Base-by-base conservation (phyloP, 2,329 filamentous ascomycete genomes). In the Acrocalymma vagum region DNA sequence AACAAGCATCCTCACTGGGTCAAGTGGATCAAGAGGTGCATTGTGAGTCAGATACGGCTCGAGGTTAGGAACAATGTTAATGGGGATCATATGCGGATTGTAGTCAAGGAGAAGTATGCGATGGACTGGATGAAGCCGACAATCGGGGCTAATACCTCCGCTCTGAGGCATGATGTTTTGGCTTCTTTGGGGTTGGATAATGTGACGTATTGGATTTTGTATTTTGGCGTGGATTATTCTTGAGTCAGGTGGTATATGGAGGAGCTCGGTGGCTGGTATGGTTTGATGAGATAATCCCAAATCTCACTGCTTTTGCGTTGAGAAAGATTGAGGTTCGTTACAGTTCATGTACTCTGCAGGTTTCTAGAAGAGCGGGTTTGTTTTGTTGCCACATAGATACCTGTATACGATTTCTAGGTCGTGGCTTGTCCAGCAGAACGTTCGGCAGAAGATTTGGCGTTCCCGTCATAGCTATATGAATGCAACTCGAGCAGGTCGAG, bases 61-160 rank as follows among this genome's bases (percentile, higher is more conserved):
- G 3, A 24, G 10, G 5, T 10, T 15, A 13, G 8, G 13, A 6
- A 17, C 10, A 14, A 11, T 35, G 9, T 22, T 10, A 10, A 10
- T 3, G 17, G 9, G n/a, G 15, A 8, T 8, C n/a, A 18, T 17
- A 28, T 45, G 22, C 24, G 26, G 3, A 29, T 60, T 13, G 48
- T 58, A 17, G 29, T 60, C 7, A 57, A 52, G 27, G 53, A 55
- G 26, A 36, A 33, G 25, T 38, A 41, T 42, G 42, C 55, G 5
- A 37, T 39, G 13, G 21, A 35, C 6, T 61, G 55, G 53, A 59
- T 58, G 53, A 55, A 51, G 29, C 10, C 13, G 6, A 26, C 16
- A 1, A 6, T 49, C 3, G 9, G 14, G 23, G 8, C 23, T 8
- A 18, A 32, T 3, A 27, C 4, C 4, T 8, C 5, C 8, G 13